Conservation (phyloP, 768 basidiomycete species). For the Podaxis sp. region DNA sequence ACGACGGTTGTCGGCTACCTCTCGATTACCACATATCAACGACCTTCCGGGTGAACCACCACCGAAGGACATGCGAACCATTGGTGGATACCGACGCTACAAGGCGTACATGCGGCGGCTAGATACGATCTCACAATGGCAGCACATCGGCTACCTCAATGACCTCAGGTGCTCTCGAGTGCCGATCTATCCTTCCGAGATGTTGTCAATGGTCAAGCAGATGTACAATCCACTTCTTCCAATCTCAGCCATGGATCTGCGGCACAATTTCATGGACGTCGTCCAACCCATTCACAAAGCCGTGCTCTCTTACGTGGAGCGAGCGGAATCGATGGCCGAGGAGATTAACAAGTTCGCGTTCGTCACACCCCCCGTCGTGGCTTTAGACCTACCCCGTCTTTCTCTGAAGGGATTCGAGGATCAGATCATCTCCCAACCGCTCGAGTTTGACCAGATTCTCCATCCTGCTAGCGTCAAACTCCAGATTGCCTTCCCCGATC, state of each 20-base stretch:
- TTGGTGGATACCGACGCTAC: constrained; percentile 67
- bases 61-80: constrained; percentile 71
- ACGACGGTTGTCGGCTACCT: constrained; percentile 57
- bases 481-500: constrained; percentile 92
- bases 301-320: constrained; percentile 63
- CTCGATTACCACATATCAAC: constrained; percentile 48
- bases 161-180: constrained; percentile 56
- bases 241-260: constrained; percentile 38
- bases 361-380: constrained; percentile 76
- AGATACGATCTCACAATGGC: constrained; percentile 59
- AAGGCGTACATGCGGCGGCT: constrained; percentile 48
- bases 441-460: constrained; percentile 63
- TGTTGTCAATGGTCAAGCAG: constrained; percentile 36
- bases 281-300: constrained; percentile 40
- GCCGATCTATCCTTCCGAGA: constrained; percentile 50
- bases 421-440: constrained; percentile 27
- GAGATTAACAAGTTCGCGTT: constrained; percentile 75
- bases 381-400: constrained; percentile 67
- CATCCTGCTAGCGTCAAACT: constrained; percentile 79
- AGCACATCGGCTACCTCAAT: constrained; percentile 74
- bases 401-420: constrained; percentile 48
- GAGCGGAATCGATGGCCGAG: constrained; percentile 53
- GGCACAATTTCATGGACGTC: constrained; percentile 42
- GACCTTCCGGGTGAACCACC: constrained; percentile 66
- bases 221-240: constrained; percentile 55